Percentiles rank a stretch among this genome's conserved stretches.
Evolutionary conservation across 495 filamentous ascomycete species (phyloP).

Genomic region (Endocarpon pusillum): DNA sequence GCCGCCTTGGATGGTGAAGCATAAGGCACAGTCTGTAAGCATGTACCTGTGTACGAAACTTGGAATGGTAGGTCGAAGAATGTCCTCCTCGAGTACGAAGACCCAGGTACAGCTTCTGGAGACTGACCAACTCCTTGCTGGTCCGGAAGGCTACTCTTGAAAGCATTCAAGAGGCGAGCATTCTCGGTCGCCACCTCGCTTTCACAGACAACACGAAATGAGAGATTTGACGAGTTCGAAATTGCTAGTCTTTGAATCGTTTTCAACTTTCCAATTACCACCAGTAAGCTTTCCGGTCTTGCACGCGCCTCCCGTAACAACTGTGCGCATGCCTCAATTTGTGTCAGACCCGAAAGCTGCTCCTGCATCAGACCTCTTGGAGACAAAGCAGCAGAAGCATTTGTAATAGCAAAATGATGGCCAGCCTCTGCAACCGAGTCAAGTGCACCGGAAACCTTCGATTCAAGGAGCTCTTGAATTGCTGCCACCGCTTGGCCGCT

Average conservation of each 20-base stretch:
- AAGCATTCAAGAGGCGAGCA: constrained; percentile 29
- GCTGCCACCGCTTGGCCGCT: constrained; percentile 60
- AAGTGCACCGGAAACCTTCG: constrained; percentile 73
- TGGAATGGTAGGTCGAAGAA: constrained; percentile 95
- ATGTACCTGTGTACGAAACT: constrained; percentile 77
- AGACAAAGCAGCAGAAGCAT: constrained; percentile 64
- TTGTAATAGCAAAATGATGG: constrained; percentile 66
- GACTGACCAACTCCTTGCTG: constrained; percentile 29
- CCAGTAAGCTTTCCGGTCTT: constrained; percentile 41
- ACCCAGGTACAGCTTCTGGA: constrained; percentile 18
- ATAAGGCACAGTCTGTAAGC: constrained; percentile 74
- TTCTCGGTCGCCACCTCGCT: constrained; percentile 49
- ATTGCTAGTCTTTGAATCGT: constrained; percentile 68
- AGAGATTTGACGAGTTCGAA: constrained; percentile 35
- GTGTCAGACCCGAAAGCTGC: constrained; percentile 69
- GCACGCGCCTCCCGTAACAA: constrained; percentile 37
- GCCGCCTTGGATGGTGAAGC: constrained; percentile 53
- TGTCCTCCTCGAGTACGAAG: constrained; percentile 36
- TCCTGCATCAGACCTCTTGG: constrained; percentile 52
- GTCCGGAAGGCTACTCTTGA: constrained; percentile 51
- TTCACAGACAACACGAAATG: constrained; percentile 78
- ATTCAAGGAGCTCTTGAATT: constrained; percentile 71
- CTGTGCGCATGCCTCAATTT: constrained; percentile 68
- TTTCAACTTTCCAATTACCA: constrained; percentile 73
- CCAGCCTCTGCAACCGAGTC: constrained; percentile 79